A percentile compares a stretch with the other conserved stretches of the same genome.
Evolutionary conservation across 2,329 filamentous ascomycete genomes (phyloP).

Genomic region (Claviceps spartinae): DNA sequence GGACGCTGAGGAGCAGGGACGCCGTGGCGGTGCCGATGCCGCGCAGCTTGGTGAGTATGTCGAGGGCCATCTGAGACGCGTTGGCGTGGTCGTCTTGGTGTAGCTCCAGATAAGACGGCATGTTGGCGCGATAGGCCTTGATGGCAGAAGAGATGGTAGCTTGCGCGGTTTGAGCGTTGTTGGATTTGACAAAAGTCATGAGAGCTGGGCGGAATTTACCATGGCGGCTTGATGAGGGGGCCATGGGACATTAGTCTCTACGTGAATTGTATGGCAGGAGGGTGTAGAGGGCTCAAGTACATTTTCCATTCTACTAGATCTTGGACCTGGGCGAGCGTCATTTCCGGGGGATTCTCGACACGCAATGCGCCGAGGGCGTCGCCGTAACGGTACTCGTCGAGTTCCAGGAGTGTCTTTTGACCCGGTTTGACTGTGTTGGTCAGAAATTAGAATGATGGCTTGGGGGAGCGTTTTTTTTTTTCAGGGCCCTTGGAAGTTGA

Average conservation of each 20-base stretch:
- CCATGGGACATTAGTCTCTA: neutral
- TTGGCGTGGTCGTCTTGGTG: neutral
- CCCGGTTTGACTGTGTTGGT: conserved; percentile 24
- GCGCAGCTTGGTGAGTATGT: conserved; percentile 44
- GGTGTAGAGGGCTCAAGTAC: conserved; percentile 27
- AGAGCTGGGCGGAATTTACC: conserved; percentile 49
- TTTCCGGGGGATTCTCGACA: conserved; percentile 19
- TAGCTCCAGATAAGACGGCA: conserved; percentile 1
- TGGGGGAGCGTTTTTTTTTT: too few relatives aligned
- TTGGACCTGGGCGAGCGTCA: conserved; percentile 45
- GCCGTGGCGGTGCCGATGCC: conserved; percentile 72
- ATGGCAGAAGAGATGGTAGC: conserved; percentile 40
- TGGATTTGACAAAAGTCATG: conserved; percentile 48
- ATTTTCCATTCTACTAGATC: conserved; percentile 58
- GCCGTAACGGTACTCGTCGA: conserved; percentile 48
- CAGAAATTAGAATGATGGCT: neutral
- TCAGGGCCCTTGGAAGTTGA: too few relatives aligned
- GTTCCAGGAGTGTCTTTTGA: conserved; percentile 37
- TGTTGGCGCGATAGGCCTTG: conserved; percentile 25
- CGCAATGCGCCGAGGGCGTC: conserved; percentile 36
- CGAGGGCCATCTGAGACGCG: conserved; percentile 31
- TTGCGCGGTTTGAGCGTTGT: conserved; percentile 34
- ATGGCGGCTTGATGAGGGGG: conserved; percentile 31
- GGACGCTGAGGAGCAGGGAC: conserved; percentile 56
- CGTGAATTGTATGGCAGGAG: too few relatives aligned